These are phyloP conservation scores for Bjerkandera adusta DNA, from an alignment of 1,284 basidiomycete species.

Conservation along the genomic window DNA sequence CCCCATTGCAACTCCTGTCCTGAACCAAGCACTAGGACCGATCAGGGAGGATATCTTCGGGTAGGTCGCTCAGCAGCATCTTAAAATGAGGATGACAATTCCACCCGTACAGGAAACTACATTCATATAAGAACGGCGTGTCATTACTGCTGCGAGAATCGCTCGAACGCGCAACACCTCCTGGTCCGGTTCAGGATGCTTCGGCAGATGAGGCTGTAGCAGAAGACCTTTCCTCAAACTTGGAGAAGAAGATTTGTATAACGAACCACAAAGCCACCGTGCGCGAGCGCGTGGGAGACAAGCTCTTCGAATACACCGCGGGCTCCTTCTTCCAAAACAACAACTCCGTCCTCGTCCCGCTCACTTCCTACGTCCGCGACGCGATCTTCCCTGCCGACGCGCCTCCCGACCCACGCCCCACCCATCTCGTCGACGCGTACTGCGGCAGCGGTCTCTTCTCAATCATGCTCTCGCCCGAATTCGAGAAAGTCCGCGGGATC, in stretches of 20 bases:
- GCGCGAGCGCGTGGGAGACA: slow-evolving; percentile 82
- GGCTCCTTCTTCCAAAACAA: slow-evolving; percentile 99
- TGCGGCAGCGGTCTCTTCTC: slow-evolving; percentile 93
- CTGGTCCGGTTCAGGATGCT: slow-evolving; percentile 3
- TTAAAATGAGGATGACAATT: neutral
- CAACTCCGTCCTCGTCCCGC: slow-evolving; percentile 84
- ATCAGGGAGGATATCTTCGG: slow-evolving; percentile 69
- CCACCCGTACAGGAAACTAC: slow-evolving; percentile 61
- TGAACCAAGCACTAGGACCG: slow-evolving; percentile 69
- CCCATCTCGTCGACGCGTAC: slow-evolving; percentile 90
- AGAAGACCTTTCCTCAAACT: slow-evolving; percentile 29
- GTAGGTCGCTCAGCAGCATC: slow-evolving; percentile 39
- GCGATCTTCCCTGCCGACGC: slow-evolving; percentile 53
- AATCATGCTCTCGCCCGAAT: slow-evolving; percentile 81
- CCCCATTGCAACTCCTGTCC: slow-evolving; percentile 83
- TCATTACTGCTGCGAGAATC: slow-evolving; percentile 93
- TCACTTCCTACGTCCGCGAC: slow-evolving; percentile 80
- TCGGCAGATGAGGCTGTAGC: slow-evolving; percentile 8
- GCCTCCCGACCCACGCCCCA: slow-evolving; percentile 38
- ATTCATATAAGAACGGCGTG: slow-evolving; percentile 85
- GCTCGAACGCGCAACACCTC: slow-evolving; percentile 33
- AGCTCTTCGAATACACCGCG: slow-evolving; percentile 86
- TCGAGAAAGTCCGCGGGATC: slow-evolving; percentile 84
- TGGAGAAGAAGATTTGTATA: slow-evolving; percentile 71
- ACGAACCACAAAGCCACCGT: slow-evolving; percentile 82